Evolutionary conservation across 345 rosid genomes (phyloP).

Genomic region (Salix koriyanagi): DNA sequence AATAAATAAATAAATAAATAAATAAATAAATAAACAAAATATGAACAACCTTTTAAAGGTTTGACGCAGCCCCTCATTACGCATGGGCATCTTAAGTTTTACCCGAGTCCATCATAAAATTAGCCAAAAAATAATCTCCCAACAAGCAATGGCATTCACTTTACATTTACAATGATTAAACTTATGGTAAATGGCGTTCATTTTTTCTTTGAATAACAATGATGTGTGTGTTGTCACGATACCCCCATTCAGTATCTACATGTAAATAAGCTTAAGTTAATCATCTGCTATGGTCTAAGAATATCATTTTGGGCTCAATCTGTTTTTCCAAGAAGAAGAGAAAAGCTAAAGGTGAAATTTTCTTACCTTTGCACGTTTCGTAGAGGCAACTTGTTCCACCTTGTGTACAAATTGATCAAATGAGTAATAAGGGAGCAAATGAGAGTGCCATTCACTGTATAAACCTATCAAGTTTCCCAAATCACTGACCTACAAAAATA

Average conservation of each 20-base stretch:
- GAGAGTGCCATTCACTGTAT: constrained; percentile 85
- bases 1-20: no score
- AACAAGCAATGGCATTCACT: neutral
- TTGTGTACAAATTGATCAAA: constrained; percentile 83
- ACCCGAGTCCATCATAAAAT: neutral
- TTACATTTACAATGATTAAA: neutral
- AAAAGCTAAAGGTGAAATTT: neutral
- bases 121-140: neutral
- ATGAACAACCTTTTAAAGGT: no score
- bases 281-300: neutral
- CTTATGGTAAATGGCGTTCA: neutral
- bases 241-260: no score
- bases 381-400: constrained; percentile 71
- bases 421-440: constrained; percentile 69
- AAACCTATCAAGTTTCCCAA: constrained; percentile 68
- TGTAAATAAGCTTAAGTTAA: no score
- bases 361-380: constrained; percentile 76
- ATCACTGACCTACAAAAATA: constrained; percentile 54
- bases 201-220: neutral
- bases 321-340: neutral
- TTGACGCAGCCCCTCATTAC: no score
- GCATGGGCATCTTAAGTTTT: neutral
- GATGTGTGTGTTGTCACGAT: no score
- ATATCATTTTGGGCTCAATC: neutral
- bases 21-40: no score